Base-by-base conservation (phyloP, 1,284 basidiomycete species). In the Malassezia slooffiae region DNA sequence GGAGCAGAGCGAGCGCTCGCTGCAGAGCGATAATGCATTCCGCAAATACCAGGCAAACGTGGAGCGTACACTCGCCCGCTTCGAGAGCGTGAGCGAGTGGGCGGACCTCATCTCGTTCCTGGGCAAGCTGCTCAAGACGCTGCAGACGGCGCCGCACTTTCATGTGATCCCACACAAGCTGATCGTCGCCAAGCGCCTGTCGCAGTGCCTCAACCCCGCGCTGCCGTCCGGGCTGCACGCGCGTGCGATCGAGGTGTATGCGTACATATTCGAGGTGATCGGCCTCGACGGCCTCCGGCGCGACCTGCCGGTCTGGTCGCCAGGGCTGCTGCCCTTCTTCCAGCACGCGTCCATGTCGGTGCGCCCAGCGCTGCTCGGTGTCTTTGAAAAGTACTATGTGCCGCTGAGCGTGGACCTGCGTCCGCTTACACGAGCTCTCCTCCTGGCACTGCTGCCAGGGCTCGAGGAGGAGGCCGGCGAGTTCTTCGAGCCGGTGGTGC, bases 21-120 rank as follows among this genome's bases (percentile, higher is more conserved):
- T 70, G 26, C 53, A 58, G 22, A 48, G 55, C 15, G 91, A 97
- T 72, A 81, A 85, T n/a, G 90, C 90, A 70, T 97, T 83, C 75
- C 88, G 86, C 75, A 95, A 95, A 73, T 96, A 90, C 72, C 77
- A 82, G 0, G 79, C 82, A 41, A 81, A 86, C 58, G 83, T 99
- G 40, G 93, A 97, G 69, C 83, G 83, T 70, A 86, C 85, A 54
- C 75, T 99, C 21, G 83, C 82, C 54, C 83, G 85, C 1, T 97
- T 99, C 62, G 90, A 96, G 68, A 86, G 80, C 66, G 87, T 96
- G 50, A 86, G 91, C 51, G 93, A 99, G 74, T 99, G 93, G 93
- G 91, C 93, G 47, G 93, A 99, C 74, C 97, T 91, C 70, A 96
- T 96, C 67, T 84, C 91, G 32, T 97, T 97, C 72, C 74, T 99